Base-by-base conservation (phyloP, 2,329 filamentous ascomycete genomes). In the Epicoccum nigrum region DNA sequence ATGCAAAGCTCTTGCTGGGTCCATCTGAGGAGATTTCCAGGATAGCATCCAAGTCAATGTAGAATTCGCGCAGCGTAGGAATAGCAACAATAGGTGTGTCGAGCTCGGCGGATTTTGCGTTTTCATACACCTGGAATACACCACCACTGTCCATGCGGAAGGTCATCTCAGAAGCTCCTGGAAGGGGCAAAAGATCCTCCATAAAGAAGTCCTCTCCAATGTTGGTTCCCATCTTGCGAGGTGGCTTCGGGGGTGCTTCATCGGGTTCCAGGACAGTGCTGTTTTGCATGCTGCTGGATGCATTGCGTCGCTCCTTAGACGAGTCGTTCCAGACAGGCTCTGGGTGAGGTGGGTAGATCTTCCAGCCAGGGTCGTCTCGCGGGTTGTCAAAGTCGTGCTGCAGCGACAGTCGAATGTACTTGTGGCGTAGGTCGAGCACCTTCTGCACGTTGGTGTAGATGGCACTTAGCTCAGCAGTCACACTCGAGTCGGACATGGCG, bases 1-100 rank as follows among this genome's bases (percentile, higher is more conserved):
- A 99, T 1, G 94, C 93, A 74, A 97, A 97, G 67, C 92, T 97
- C 76, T 99, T 99, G 74, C 88, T 93, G 0, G 94, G 94, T 0
- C 94, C 94, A 68, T 99, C 93, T 0, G 92, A 96, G 0, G 92
- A 96, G n/a, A 95, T 86, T 51, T 88, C 86, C 44, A 96, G 80
- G 51, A 97, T 87, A 17, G 86, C 81, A 68, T 99, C 94, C 20
- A 99, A 79, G 68, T 97, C 93, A 80, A 96, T 89, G 73, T 97
- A 99, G 67, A 92, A 99, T 66, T 99, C 93, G 65, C 92, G 86
- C 65, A 97, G 85, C 4, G 90, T 96, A 1, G 94, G 94, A n/a
- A 97, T 89, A 37, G 86, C 81, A 41, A 96, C 83, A 13, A 92
- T 84, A 0, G 93, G 92, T 15, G 81, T 80, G 55, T 86, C 82